phyloP scores from a whole-genome alignment of 495 filamentous ascomycete species.

The Endocarpon pusillum region DNA sequence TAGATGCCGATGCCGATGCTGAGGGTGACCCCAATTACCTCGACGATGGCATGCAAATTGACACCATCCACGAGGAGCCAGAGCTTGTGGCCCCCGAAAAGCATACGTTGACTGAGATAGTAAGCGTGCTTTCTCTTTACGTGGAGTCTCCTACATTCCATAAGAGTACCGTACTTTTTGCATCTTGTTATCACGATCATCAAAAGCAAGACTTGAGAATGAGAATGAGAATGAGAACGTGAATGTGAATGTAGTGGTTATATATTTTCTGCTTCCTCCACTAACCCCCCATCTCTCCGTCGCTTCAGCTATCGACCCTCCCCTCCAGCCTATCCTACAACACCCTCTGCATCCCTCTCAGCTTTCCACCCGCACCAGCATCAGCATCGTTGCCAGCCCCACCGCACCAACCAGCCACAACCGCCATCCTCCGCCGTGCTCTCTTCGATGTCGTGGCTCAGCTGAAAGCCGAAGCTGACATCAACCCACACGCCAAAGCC shows the following conservation, averaged over 20 bases:
- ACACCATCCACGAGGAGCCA: no score
- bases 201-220: no score
- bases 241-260: no score
- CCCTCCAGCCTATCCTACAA: constrained; percentile 68
- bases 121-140: constrained; percentile 17
- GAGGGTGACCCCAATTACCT: constrained; percentile 15
- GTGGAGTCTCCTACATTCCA: no score
- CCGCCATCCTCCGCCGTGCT: constrained; percentile 63
- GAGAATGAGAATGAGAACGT: no score
- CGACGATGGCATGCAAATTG: constrained; percentile 8
- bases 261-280: no score
- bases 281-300: constrained; percentile 7
- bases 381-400: constrained; percentile 4
- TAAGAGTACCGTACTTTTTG: no score
- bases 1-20: constrained; percentile 44
- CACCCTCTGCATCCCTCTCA: constrained; percentile 34
- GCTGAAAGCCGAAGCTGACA: constrained; percentile 72
- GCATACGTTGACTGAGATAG: constrained; percentile 30
- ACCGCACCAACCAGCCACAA: constrained; percentile 8
- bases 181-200: no score
- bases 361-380: constrained; percentile 22
- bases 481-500: constrained; percentile 16
- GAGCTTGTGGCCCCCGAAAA: constrained; percentile 20
- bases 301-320: constrained; percentile 39
- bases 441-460: constrained; percentile 89